Evolutionary conservation across 1,284 basidiomycete genomes (phyloP).

Genomic region (Meira nashicola): DNA sequence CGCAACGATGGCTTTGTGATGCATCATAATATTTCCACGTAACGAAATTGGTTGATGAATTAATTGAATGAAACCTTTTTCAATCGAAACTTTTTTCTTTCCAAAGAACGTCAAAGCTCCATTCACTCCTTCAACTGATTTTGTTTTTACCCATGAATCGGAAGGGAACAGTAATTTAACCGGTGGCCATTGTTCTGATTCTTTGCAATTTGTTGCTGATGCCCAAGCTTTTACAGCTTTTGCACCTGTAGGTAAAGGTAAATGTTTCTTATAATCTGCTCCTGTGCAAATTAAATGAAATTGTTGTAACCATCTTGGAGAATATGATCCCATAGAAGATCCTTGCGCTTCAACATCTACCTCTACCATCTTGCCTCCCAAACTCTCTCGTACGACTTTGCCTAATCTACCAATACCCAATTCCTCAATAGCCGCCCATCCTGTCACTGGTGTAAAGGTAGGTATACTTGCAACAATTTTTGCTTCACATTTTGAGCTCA

Average conservation of each 20-base stretch:
- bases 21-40: slow-evolving; percentile 47
- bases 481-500: slow-evolving; percentile 11
- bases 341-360: slow-evolving; percentile 29
- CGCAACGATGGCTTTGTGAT: slow-evolving; percentile 45
- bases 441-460: slow-evolving; percentile 3
- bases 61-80: slow-evolving; percentile 1
- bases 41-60: slow-evolving; percentile 6
- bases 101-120: slow-evolving; percentile 48
- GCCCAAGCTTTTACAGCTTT: slow-evolving; percentile 2
- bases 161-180: slow-evolving; percentile 44
- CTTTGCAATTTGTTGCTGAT: slow-evolving; percentile 1
- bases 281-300: slow-evolving; percentile 41
- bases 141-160: slow-evolving; percentile 28
- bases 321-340: slow-evolving; percentile 38
- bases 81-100: slow-evolving; percentile 26
- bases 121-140: slow-evolving; percentile 25
- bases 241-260: slow-evolving; percentile 9
- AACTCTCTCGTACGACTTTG: slow-evolving; percentile 24
- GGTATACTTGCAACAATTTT: slow-evolving; percentile 10
- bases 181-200: slow-evolving; percentile 19
- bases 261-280: slow-evolving; percentile 12
- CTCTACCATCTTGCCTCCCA: slow-evolving; percentile 2
- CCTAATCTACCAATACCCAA: slow-evolving; percentile 38
- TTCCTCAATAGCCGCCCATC: slow-evolving; percentile 38
- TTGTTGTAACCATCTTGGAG: slow-evolving; percentile 45